phyloP scores from a whole-genome alignment of 768 basidiomycete genomes.

The Boletellus sp. region DNA sequence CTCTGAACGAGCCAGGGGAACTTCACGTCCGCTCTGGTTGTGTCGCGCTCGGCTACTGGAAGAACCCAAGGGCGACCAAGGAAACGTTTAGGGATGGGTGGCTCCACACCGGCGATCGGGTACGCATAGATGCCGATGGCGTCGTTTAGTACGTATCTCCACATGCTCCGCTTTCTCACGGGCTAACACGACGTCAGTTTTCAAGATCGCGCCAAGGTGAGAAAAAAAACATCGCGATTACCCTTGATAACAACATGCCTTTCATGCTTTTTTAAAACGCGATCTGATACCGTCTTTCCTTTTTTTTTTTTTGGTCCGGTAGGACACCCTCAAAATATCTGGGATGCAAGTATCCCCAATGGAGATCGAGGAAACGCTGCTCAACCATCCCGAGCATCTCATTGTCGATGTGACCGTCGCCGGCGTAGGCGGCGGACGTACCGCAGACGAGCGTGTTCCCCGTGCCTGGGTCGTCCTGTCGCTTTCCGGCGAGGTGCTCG shows the following conservation, averaged over 20 bases:
- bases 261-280: background rate
- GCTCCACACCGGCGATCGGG: constrained; percentile 72
- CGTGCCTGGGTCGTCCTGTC: constrained; percentile 78
- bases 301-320: background rate
- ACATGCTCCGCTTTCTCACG: background rate
- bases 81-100: constrained; percentile 69
- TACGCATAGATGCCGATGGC: constrained; percentile 56
- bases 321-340: constrained; percentile 80
- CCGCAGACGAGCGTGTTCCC: constrained; percentile 68
- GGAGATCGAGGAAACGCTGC: constrained; percentile 68
- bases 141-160: constrained; percentile 55
- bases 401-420: constrained; percentile 68
- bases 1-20: constrained; percentile 59
- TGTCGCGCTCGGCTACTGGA: constrained; percentile 67
- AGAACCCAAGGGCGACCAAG: constrained; percentile 60
- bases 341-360: constrained; percentile 77
- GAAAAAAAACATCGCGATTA: no score
- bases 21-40: constrained; percentile 55
- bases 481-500: constrained; percentile 46
- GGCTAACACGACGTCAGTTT: constrained; percentile 41
- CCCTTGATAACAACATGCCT: background rate
- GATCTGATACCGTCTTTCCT: background rate
- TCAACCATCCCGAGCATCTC: constrained; percentile 56
- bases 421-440: constrained; percentile 69
- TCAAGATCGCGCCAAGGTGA: constrained; percentile 72